Evolutionary conservation across 1,284 basidiomycete genomes (phyloP).

Genomic region (Rhodotorula mucilaginosa): DNA sequence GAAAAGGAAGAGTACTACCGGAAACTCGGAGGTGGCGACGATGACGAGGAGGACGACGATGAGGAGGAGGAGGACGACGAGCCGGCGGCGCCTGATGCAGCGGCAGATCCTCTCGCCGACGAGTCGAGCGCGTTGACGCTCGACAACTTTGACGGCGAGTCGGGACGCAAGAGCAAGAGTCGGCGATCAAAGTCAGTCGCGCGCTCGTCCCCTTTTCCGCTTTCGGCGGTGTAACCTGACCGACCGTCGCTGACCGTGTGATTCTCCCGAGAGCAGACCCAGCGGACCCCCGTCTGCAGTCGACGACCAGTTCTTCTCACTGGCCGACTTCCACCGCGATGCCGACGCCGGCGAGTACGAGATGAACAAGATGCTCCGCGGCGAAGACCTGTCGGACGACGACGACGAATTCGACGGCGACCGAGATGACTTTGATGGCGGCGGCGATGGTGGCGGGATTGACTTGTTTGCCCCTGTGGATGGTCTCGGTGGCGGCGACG

Average conservation of each 20-base stretch:
- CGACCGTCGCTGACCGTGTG: not conserved
- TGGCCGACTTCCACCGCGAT: conserved; percentile 83
- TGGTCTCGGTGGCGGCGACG: conserved; percentile 6
- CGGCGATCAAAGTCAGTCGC: conserved; percentile 1
- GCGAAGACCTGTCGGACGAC: conserved; percentile 54
- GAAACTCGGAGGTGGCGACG: conserved; percentile 44
- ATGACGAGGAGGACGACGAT: conserved; percentile 44
- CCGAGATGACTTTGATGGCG: conserved; percentile 40
- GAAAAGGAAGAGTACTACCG: conserved; percentile 56
- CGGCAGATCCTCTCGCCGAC: conserved; percentile 31
- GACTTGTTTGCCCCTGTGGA: conserved; percentile 45
- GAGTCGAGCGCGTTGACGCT: conserved; percentile 23
- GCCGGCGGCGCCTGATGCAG: conserved; percentile 15
- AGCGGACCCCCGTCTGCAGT: conserved; percentile 50
- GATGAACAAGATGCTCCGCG: conserved; percentile 58
- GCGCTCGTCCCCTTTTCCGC: conserved; percentile 3
- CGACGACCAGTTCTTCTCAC: conserved; percentile 92
- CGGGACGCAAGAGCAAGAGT: conserved; percentile 3
- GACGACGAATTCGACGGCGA: conserved; percentile 56
- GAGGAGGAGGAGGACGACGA: conserved; percentile 46
- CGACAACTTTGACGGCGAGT: conserved; percentile 37
- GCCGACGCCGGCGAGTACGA: conserved; percentile 73
- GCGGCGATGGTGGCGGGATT: conserved; percentile 50
- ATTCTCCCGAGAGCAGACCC: not conserved
- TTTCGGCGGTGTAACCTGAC: no score